These are phyloP conservation scores for Endocarpon pusillum DNA, from an alignment of 495 filamentous ascomycete genomes.

Conservation along the genomic window DNA sequence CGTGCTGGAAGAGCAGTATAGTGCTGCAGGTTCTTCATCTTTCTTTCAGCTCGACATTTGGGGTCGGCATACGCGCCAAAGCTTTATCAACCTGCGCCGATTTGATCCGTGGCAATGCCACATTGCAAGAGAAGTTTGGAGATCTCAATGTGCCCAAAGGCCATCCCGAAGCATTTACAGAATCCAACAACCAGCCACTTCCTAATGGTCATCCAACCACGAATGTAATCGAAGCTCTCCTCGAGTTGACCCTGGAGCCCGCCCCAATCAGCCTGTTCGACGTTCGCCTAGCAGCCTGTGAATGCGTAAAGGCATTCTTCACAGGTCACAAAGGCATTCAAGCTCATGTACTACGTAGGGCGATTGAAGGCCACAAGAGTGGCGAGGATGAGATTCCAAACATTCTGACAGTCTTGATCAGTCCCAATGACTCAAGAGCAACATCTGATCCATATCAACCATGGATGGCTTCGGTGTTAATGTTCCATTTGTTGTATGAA, in stretches of 20 bases:
- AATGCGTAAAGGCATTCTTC: slow-evolving; percentile 87
- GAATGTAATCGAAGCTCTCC: slow-evolving; percentile 86
- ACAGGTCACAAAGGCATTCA: slow-evolving; percentile 61
- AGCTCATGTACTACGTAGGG: slow-evolving; percentile 67
- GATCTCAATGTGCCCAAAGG: slow-evolving; percentile 49
- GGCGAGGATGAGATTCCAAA: slow-evolving; percentile 80
- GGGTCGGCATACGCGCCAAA: slow-evolving; percentile 65
- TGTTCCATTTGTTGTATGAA: slow-evolving; percentile 79
- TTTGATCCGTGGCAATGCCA: slow-evolving; percentile 65
- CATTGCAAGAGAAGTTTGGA: slow-evolving; percentile 74
- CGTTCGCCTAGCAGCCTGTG: slow-evolving; percentile 65
- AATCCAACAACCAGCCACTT: slow-evolving; percentile 29
- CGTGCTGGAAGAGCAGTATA: slow-evolving; percentile 72
- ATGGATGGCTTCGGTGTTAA: slow-evolving; percentile 82
- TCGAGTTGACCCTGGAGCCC: slow-evolving; percentile 67
- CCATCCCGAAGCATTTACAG: slow-evolving; percentile 18
- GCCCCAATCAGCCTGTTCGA: slow-evolving; percentile 50
- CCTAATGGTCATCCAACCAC: slow-evolving; percentile 33
- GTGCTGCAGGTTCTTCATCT: slow-evolving; percentile 65
- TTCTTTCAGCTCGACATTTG: slow-evolving; percentile 62
- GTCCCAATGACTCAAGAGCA: slow-evolving; percentile 36
- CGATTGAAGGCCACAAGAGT: slow-evolving; percentile 70
- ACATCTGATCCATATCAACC: slow-evolving; percentile 69
- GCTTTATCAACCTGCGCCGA: slow-evolving; percentile 75
- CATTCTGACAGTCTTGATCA: slow-evolving; percentile 63